Evolutionary conservation across 1,284 basidiomycete species (phyloP), one percentile per base, ranked within the genome.

Genomic region (Cryptococcus sp.): DNA sequence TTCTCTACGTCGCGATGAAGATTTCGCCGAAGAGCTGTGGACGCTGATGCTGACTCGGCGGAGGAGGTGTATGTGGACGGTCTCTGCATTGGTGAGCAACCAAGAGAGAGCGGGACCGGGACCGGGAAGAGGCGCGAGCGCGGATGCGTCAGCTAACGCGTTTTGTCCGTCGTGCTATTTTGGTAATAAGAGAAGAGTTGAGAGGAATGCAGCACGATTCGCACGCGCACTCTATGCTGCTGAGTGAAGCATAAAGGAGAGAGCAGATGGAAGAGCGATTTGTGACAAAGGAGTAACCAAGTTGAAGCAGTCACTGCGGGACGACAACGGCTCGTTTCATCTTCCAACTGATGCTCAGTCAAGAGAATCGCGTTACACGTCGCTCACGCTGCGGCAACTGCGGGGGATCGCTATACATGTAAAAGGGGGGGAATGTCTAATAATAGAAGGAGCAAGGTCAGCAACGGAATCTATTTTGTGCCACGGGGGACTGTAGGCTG

Each of bases 31-130:
- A 64, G 51, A 39, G 62, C 54, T 17, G 59, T 61, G 15, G 59
- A 53, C 46, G 60, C 60, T 41, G 58, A 57, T 50, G 52, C 39
- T 29, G 59, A 57, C 48, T 34, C 34, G 22, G 50, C 44, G 46
- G 56, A 46, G 20, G 61, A 60, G 22, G 58, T 47, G n/a, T 58
- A 58, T 34, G 29, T 34, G 15, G 55, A 54, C n/a, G 57, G 54
- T 54, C 62, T 64, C 52, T 64, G 59, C 62, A 64, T 64, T 38
- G 59, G 61, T 53, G 52, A 34, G 29, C 29, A 13, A 13, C 29
- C 29, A 34, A 34, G 29, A 34, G 8, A 34, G 29, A 34, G 29
- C 29, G 29, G 20, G 53, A 47, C 41, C 23, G 29, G 50, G 11
- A 19, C 38, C n/a, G 46, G 46, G 17, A 22, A 17, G 25, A 20